Conservation (phyloP, 352 stramenopile genomes). For the Lagenidium giganteum region DNA sequence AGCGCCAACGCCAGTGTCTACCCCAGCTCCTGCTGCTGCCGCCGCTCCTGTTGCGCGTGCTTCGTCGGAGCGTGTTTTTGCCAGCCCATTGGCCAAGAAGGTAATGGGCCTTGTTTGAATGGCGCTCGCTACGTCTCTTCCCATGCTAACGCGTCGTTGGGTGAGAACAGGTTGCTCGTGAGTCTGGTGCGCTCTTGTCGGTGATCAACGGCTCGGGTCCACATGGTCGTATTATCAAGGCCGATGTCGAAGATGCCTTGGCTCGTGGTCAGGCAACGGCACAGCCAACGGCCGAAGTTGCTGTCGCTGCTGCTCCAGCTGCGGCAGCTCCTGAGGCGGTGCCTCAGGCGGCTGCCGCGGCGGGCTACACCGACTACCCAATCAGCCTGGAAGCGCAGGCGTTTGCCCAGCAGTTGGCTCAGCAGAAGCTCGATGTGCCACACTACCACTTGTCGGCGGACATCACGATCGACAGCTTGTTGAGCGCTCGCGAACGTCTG, state of each 20-base stretch:
- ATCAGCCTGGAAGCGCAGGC: slow-evolving; percentile 75
- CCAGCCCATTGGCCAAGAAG: slow-evolving; percentile 93
- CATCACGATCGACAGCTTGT: slow-evolving; percentile 89
- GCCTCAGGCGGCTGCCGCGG: slow-evolving; percentile 35
- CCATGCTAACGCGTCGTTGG: too few relatives aligned
- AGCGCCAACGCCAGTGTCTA: slow-evolving; percentile 15
- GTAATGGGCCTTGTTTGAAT: too few relatives aligned
- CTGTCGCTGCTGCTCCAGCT: slow-evolving; percentile 12
- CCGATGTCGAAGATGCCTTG: slow-evolving; percentile 92
- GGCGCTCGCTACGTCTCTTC: too few relatives aligned
- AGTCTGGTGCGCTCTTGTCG: slow-evolving; percentile 66
- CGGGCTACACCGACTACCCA: slow-evolving; percentile 92
- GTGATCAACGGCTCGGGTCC: slow-evolving; percentile 79
- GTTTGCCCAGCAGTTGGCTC: slow-evolving; percentile 83
- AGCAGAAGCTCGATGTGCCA: slow-evolving; percentile 93
- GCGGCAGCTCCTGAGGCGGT: slow-evolving; percentile 20
- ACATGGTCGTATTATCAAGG: slow-evolving; percentile 90
- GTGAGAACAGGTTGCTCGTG: slow-evolving; percentile 50
- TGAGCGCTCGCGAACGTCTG: slow-evolving; percentile 88
- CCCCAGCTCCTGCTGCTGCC: slow-evolving; percentile 16
- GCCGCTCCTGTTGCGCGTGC: slow-evolving; percentile 6
- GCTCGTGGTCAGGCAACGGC: slow-evolving; percentile 38
- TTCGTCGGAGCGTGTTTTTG: slow-evolving; percentile 83
- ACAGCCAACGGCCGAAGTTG: slow-evolving; percentile 5
- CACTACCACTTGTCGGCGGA: slow-evolving; percentile 98